Evolutionary conservation across 2,329 filamentous ascomycete genomes (phyloP).

Genomic region (Pseudovirgaria hyperparasitica): DNA sequence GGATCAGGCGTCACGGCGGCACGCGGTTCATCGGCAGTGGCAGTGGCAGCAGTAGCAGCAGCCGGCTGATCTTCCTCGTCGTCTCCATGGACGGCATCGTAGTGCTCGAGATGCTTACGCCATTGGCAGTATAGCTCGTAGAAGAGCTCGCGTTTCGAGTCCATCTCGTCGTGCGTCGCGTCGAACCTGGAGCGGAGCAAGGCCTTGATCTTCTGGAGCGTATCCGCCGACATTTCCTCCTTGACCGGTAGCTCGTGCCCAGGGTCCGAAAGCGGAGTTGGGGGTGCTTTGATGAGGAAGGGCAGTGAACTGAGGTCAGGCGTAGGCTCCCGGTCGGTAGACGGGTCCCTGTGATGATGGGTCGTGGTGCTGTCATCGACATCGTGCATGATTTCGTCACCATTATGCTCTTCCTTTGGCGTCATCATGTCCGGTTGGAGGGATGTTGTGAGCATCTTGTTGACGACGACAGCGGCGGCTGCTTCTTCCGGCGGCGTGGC

Average conservation of each 20-base stretch:
- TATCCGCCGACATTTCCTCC: constrained; percentile 21
- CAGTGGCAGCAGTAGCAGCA: no score
- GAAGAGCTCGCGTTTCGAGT: no score
- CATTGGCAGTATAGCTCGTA: no score
- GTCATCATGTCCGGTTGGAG: constrained; percentile 14
- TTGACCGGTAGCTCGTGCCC: constrained; percentile 26
- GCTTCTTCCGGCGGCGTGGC: constrained; percentile 7
- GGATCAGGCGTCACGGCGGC: constrained; percentile 34
- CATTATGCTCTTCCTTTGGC: constrained; percentile 21
- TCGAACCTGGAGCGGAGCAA: no score
- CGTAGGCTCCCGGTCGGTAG: constrained; percentile 21
- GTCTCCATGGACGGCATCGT: no score
- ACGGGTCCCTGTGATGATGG: constrained; percentile 16
- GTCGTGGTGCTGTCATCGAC: constrained; percentile 19
- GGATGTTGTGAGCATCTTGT: constrained; percentile 4
- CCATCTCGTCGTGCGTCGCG: constrained; percentile 20
- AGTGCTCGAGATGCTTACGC: no score
- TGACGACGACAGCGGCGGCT: constrained; percentile 9
- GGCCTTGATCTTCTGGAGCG: no score
- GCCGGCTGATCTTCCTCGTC: no score
- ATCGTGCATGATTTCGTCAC: constrained; percentile 17
- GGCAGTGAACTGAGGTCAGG: constrained; percentile 31
- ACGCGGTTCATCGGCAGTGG: constrained; percentile 21
- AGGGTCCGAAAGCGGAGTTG: constrained; percentile 29
- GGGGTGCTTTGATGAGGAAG: constrained; percentile 31